phyloP scores from a whole-genome alignment of 208 protist species.

The Leishmania tropica region DNA sequence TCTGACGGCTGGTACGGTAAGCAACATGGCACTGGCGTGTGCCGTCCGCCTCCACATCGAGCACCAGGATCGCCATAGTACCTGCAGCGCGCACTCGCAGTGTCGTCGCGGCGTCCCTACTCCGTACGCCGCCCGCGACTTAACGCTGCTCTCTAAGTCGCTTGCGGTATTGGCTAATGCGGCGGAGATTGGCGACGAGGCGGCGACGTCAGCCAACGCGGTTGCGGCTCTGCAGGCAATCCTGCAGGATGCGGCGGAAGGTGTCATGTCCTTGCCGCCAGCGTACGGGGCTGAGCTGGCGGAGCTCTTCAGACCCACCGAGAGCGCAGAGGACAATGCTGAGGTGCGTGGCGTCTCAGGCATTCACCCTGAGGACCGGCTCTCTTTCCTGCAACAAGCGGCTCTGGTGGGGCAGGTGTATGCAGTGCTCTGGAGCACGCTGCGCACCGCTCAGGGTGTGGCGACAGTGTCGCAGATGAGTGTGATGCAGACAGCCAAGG shows the following conservation, averaged over 20 bases:
- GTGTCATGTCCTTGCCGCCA: constrained; percentile 29
- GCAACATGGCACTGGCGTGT: constrained; percentile 66
- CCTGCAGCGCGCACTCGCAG: background rate
- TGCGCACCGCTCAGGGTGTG: constrained; percentile 54
- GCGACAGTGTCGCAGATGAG: constrained; percentile 44
- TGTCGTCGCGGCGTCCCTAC: background rate
- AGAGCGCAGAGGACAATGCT: background rate
- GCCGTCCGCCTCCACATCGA: constrained; percentile 58
- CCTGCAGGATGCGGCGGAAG: constrained; percentile 42
- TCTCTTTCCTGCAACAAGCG: constrained; percentile 59
- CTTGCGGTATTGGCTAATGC: constrained; percentile 51
- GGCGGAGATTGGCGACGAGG: constrained; percentile 48
- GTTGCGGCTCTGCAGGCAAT: constrained; percentile 70
- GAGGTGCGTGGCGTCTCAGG: background rate
- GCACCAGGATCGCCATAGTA: background rate
- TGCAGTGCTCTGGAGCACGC: constrained; percentile 64
- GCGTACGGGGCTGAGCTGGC: constrained; percentile 31
- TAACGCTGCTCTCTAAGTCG: constrained; percentile 57
- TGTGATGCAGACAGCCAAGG: constrained; percentile 38
- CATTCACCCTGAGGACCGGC: constrained; percentile 29
- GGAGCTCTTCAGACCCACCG: constrained; percentile 42
- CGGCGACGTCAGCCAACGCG: constrained; percentile 61
- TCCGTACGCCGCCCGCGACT: constrained; percentile 47
- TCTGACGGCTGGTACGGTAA: constrained; percentile 47
- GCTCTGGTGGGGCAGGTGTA: constrained; percentile 66